Base-by-base conservation (phyloP, 208 protist species). In the Leishmania gerbilli region DNA sequence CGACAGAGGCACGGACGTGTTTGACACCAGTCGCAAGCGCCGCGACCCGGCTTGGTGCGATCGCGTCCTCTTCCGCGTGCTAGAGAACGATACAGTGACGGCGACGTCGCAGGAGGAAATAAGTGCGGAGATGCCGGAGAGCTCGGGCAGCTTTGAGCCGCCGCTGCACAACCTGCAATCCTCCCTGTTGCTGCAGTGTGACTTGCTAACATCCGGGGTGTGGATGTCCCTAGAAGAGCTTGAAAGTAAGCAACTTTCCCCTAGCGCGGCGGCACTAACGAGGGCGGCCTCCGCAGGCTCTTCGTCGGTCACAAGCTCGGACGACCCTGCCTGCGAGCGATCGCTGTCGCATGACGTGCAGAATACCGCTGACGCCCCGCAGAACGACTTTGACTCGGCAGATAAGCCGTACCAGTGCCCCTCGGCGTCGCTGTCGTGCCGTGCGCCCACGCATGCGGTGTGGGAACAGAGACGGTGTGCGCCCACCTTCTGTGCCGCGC, bases 1-100 rank as follows among this genome's bases (percentile, higher is more conserved):
- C 71, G 87, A 96, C 74, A 80, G 79, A 6, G 88, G 88, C 40
- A 95, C 84, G 11, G 90, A 93, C 78, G 24, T 76, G n/a, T 98
- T 97, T 76, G 96, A 98, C 87, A 95, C 92, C 0, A 95, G 89
- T 68, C 78, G 87, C 15, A 97, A 96, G 80, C 81, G 85, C 72
- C 87, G 96, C 42, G 94, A 96, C 79, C 96, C 96, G 1, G 91
- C 95, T 37, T 98, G 95, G 95, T 97, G 93, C 55, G 96, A 98
- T 75, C 90, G 96, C 51, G 88, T 98, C 34, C 86, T 98, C 19
- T 98, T 96, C 67, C 92, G 94, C 47, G 86, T 94, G 1, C 47
- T 89, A 49, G 77, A 67, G 53, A 75, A 17, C 55, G 60, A 65
- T n/a, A 24, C 75, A 55, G 45, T 24, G 19, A 37, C 40, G 1